phyloP scores from a whole-genome alignment of 345 rosid species.

The Salix suchowensis region DNA sequence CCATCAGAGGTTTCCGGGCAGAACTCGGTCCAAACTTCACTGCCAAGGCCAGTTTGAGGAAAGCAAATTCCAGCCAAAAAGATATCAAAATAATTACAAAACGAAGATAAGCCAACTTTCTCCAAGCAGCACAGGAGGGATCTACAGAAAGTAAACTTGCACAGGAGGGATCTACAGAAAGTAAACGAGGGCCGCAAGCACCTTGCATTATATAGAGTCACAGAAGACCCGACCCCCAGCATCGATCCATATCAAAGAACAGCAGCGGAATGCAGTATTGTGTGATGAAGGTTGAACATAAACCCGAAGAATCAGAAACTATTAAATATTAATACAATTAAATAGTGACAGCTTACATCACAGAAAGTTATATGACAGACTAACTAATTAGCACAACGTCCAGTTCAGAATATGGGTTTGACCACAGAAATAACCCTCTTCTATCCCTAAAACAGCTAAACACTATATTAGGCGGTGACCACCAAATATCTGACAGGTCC shows the following conservation, averaged over 20 bases:
- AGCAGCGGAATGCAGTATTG: neutral
- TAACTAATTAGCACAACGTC: neutral
- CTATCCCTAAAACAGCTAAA: neutral
- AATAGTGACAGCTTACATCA: neutral
- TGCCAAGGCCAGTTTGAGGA: neutral
- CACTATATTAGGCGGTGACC: slow-evolving; percentile 4
- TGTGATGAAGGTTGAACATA: neutral
- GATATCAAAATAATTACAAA: too few species aligned
- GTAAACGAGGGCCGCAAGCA: neutral
- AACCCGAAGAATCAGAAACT: neutral
- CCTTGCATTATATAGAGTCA: neutral
- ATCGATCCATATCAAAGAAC: neutral
- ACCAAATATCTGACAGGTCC: slow-evolving; percentile 14
- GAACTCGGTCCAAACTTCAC: too few species aligned
- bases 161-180: neutral
- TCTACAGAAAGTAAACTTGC: neutral
- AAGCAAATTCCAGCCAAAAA: neutral
- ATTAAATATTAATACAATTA: neutral
- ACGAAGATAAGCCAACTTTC: neutral
- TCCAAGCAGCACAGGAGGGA: neutral
- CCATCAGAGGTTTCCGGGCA: too few species aligned
- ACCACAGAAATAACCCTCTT: neutral
- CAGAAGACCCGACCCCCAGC: neutral
- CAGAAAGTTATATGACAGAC: neutral
- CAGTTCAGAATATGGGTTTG: neutral